A percentile compares a stretch with the other conserved stretches of the same genome.
These are phyloP conservation scores for Starmerella khaoyaiensis DNA, from an alignment of 805 yeast species.

Conservation along the genomic window DNA sequence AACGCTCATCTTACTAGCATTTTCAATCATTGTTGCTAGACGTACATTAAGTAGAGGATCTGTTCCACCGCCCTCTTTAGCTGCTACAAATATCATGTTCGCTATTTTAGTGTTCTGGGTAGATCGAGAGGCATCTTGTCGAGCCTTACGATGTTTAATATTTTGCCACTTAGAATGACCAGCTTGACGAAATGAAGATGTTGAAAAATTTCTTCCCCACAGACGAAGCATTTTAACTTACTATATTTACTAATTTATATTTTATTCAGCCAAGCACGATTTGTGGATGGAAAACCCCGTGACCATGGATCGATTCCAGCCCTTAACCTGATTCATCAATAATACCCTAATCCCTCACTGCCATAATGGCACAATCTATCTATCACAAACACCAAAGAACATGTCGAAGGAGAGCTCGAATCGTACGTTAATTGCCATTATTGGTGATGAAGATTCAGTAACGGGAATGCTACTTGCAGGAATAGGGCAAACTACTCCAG, in stretches of 20 bases:
- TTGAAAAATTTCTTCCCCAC: no score
- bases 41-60: conserved; percentile 51
- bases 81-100: conserved; percentile 60
- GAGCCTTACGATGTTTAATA: conserved; percentile 86
- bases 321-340: no score
- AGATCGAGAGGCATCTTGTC: conserved; percentile 71
- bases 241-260: no score
- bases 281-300: no score
- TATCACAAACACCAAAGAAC: neutral
- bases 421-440: conserved; percentile 77
- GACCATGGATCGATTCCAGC: no score
- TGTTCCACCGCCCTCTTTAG: conserved; percentile 49
- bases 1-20: conserved; percentile 63
- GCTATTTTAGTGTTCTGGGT: conserved; percentile 59
- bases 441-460: conserved; percentile 95
- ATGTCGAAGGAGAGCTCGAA: conserved; percentile 38
- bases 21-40: conserved; percentile 59
- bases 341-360: no score
- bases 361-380: no score
- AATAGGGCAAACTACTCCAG: conserved; percentile 64
- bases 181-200: no score
- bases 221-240: no score
- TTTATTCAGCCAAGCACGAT: no score
- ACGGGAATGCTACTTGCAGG: conserved; percentile 95
- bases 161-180: conserved; percentile 97